Evolutionary conservation across 768 basidiomycete genomes (phyloP).

Genomic region (Termitomyces sp.): DNA sequence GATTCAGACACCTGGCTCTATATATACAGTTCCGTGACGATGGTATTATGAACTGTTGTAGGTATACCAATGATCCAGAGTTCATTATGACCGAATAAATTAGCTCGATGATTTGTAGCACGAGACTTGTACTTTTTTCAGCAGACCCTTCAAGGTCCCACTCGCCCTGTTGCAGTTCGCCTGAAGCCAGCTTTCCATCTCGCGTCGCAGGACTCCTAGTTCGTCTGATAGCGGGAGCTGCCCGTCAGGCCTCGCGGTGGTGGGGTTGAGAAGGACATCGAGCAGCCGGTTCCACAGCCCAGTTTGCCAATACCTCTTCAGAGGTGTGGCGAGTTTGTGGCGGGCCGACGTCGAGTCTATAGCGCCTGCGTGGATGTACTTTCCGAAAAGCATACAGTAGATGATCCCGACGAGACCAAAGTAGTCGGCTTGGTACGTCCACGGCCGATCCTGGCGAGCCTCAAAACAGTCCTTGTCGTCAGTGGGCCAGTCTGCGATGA

Average conservation of each 20-base stretch:
- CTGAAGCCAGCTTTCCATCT: slow-evolving; percentile 88
- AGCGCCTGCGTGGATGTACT: slow-evolving; percentile 80
- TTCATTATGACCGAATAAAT: background rate
- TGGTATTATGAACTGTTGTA: no score
- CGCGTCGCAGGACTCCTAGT: slow-evolving; percentile 54
- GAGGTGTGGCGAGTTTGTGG: slow-evolving; percentile 68
- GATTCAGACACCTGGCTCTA: no score
- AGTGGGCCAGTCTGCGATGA: slow-evolving; percentile 81
- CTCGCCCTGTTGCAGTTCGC: slow-evolving; percentile 83
- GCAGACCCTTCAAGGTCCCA: slow-evolving; percentile 70
- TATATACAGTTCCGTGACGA: no score
- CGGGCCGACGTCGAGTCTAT: slow-evolving; percentile 34
- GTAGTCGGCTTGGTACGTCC: slow-evolving; percentile 97
- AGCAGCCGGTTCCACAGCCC: slow-evolving; percentile 84
- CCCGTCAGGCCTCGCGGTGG: slow-evolving; percentile 47
- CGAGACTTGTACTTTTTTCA: slow-evolving; percentile 77
- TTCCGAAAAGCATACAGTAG: slow-evolving; percentile 95
- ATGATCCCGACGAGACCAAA: slow-evolving; percentile 92
- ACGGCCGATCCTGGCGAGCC: slow-evolving; percentile 74
- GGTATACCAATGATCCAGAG: no score
- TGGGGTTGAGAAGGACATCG: slow-evolving; percentile 82
- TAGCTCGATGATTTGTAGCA: slow-evolving; percentile 24
- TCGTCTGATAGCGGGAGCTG: slow-evolving; percentile 70
- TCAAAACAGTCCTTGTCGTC: slow-evolving; percentile 93
- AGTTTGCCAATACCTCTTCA: slow-evolving; percentile 94